Percentiles rank a stretch among this genome's conserved stretches.
Evolutionary conservation across 106 monocot species (phyloP).

Genomic region (Alisma plantagoaquatica): DNA sequence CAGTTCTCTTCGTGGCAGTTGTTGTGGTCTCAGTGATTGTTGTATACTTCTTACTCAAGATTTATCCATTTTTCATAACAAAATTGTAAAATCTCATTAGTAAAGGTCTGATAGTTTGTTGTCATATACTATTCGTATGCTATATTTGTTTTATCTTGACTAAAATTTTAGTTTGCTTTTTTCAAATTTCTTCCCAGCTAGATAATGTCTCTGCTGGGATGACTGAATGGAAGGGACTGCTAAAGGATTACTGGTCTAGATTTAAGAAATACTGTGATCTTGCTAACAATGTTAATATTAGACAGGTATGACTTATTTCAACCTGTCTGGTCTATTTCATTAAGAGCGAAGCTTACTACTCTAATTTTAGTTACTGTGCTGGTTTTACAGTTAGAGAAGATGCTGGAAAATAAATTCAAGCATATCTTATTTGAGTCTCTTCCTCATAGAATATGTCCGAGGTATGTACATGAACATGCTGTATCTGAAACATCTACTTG

Average conservation of each 20-base stretch:
- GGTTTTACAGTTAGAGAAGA: slow-evolving; percentile 61
- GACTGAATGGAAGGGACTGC: slow-evolving; percentile 92
- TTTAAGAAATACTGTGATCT: slow-evolving; percentile 72
- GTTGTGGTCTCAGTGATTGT: background rate
- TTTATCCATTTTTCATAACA: too few species aligned
- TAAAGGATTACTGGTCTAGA: slow-evolving; percentile 85
- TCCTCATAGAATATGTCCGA: slow-evolving; percentile 63
- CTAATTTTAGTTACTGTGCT: background rate
- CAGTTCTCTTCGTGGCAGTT: too few species aligned
- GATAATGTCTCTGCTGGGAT: slow-evolving; percentile 94
- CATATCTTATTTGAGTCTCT: slow-evolving; percentile 51
- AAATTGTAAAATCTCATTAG: too few species aligned
- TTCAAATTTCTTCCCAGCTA: slow-evolving; percentile 34
- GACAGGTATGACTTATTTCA: slow-evolving; percentile 31
- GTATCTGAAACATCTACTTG: too few species aligned
- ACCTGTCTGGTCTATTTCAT: too few species aligned
- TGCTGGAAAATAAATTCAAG: slow-evolving; percentile 75
- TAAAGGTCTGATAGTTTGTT: too few species aligned
- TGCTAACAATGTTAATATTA: slow-evolving; percentile 41
- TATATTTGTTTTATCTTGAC: too few species aligned
- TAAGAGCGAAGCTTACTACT: too few species aligned
- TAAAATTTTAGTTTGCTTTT: too few species aligned
- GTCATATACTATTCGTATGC: too few species aligned
- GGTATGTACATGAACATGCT: too few species aligned
- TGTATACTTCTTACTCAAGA: background rate